Conservation (phyloP, 164 flowering plant species). For the grape (Vitis vinifera) region DNA sequence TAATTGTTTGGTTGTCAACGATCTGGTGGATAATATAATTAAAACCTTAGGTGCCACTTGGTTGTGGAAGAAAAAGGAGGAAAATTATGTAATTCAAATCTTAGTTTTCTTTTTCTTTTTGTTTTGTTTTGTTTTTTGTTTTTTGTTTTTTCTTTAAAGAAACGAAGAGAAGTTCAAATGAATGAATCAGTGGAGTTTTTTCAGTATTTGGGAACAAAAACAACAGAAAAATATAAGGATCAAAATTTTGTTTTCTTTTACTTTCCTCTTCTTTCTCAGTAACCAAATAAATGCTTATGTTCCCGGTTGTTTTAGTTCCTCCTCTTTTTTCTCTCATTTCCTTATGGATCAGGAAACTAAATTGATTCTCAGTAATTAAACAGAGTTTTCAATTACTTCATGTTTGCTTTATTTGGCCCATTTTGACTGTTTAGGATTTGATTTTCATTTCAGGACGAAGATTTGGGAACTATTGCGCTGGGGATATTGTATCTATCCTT, state of each 20-base stretch:
- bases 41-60: too few relatives aligned
- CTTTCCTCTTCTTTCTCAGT: not conserved
- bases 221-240: not conserved
- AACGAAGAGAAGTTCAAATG: too few relatives aligned
- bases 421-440: conserved; percentile 1
- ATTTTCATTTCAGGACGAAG: conserved; percentile 44
- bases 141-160: too few relatives aligned
- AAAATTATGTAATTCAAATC: not conserved
- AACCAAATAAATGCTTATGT: not conserved
- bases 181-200: not conserved
- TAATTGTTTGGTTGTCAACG: too few relatives aligned
- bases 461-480: conserved; percentile 80
- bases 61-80: too few relatives aligned
- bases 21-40: too few relatives aligned
- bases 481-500: conserved; percentile 89
- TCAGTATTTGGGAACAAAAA: not conserved
- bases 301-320: too few relatives aligned
- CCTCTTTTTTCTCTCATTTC: too few relatives aligned
- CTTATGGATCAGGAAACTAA: too few relatives aligned
- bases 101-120: not conserved
- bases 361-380: too few relatives aligned
- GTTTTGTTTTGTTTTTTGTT: too few relatives aligned
- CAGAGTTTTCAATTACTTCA: too few relatives aligned
- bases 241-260: not conserved
- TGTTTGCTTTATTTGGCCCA: not conserved